Base-by-base conservation (phyloP, 225 moss, liverwort and hornwort species). In the Antitrichia curtipendula region DNA sequence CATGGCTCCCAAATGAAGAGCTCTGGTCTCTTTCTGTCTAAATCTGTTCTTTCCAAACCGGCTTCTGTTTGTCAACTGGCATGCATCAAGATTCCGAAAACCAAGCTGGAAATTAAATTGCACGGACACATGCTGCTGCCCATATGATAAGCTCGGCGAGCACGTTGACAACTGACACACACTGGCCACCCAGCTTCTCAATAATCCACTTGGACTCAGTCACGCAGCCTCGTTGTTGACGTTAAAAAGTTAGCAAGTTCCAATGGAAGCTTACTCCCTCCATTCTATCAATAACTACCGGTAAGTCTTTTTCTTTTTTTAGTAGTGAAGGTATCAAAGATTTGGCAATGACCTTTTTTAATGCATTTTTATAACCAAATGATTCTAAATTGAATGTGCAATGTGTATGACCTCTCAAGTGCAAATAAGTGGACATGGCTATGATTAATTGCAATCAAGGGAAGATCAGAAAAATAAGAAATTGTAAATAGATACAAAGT, bases 391-490 rank as follows among this genome's bases (percentile, higher is more conserved):
- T 4, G 2, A 38, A 68, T 68, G 23, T 23, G 13, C 36, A 69
- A 69, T 40, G 40, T 40, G 4, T 40, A n/a, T n/a, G n/a, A n/a
- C 40, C 8, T 40, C 2, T 24, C 13, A 13, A 23, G 12, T 40
- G 8, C 68, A 38, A 38, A 38, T 2, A 68, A 20, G 20, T 65
- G 20, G 6, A n/a, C 10, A 20, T 36, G 36, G 20, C 10, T 65
- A 5, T 49, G 49, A 49, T 9, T 34, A 18, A 36, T 65, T 65
- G 20, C 1, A 66, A 38, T 38, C 7, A 68, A 68, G 4, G 7
- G 12, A 38, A 66, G 38, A n/a, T n/a, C 0, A n/a, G 0, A n/a
- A 66, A 21, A 66, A n/a, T n/a, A n/a, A 2, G 36, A 20, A 3
- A 11, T 66, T n/a, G 21, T 4, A n/a, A n/a, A 7, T 36, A n/a